Base-by-base conservation (phyloP, 352 stramenopile species). In the Lagenidium giganteum region DNA sequence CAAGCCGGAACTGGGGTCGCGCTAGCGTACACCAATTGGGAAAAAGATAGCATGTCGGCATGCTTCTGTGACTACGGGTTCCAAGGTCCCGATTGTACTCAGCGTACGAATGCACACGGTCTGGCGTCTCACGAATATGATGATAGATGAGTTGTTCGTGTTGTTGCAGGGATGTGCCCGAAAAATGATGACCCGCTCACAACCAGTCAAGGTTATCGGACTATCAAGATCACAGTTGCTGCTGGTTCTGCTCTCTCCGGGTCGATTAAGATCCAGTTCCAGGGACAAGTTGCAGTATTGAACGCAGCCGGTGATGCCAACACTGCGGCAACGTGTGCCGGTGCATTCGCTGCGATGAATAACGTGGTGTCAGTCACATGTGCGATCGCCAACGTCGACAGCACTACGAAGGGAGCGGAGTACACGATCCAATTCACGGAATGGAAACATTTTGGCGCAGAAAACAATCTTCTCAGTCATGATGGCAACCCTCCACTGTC, bases 181-280 rank as follows among this genome's bases (percentile, higher is more conserved):
- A 93, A 93, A 66, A 84, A 85, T 24, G 81, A 96, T 51, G 78
- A 96, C 37, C 83, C 79, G 1, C 51, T 95, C 8, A 93, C 83
- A 5, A 77, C 75, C 3, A 46, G 65, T 5, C 82, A 95, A 61
- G 52, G 43, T 7, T 76, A 69, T 38, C 72, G 79, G 12, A 64
- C 59, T 0, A 88, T 88, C 52, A 61, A 61, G 25, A 70, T 92
- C 26, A 67, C 58, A 16, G 54, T 83, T 7, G 65, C 65, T 0
- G 70, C 50, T 13, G 24, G 42, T 30, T n/a, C n/a, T n/a, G 45
- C 59, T 16, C 57, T 83, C 8, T 41, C 39, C 9, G 67, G 74
- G 3, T 53, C 34, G 0, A 49, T 90, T 26, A 54, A 50, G 4
- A 27, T 82, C n/a, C 26, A 54, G n/a, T 85, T 86, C 41, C 61